Conservation (phyloP, 257 asterid genomes). For the Apocynum venetum region DNA sequence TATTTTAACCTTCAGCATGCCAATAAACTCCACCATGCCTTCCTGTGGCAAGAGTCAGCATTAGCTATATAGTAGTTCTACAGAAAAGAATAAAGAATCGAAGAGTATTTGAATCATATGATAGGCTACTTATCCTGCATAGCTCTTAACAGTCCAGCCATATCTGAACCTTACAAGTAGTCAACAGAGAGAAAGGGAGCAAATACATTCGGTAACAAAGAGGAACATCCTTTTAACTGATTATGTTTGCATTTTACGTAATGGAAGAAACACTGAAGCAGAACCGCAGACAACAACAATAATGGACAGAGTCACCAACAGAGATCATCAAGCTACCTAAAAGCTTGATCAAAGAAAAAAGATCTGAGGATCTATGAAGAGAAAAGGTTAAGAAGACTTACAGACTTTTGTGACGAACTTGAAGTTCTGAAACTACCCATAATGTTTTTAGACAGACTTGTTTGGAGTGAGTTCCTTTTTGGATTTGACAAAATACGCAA, state of each 20-base stretch:
- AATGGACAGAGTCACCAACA: not conserved
- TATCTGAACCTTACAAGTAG: not conserved
- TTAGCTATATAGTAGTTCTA: constrained; percentile 15
- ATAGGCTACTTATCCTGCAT: not conserved
- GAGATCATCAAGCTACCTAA: not conserved
- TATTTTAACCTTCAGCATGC: constrained; percentile 75
- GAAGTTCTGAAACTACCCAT: constrained; percentile 64
- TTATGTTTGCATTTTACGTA: not conserved
- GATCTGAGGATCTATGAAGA: not conserved
- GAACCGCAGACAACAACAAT: not conserved
- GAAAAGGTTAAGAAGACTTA: constrained; percentile 26
- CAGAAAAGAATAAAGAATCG: not conserved
- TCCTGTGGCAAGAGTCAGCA: constrained; percentile 44
- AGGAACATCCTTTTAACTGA: not conserved
- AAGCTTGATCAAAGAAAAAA: not conserved
- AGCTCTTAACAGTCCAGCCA: not conserved
- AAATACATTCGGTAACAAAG: not conserved
- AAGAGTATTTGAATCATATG: not conserved
- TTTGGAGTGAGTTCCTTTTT: constrained; percentile 50
- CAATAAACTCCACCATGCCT: constrained; percentile 94
- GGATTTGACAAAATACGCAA: constrained; percentile 69
- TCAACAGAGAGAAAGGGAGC: not conserved
- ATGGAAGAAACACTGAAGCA: not conserved
- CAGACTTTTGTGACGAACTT: constrained; percentile 56
- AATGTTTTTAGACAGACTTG: constrained; percentile 67